Percentiles rank a stretch among this genome's conserved stretches.
These are phyloP conservation scores for Pseudogymnoascus sp. DNA, from an alignment of 2,329 filamentous ascomycete species.

Conservation along the genomic window DNA sequence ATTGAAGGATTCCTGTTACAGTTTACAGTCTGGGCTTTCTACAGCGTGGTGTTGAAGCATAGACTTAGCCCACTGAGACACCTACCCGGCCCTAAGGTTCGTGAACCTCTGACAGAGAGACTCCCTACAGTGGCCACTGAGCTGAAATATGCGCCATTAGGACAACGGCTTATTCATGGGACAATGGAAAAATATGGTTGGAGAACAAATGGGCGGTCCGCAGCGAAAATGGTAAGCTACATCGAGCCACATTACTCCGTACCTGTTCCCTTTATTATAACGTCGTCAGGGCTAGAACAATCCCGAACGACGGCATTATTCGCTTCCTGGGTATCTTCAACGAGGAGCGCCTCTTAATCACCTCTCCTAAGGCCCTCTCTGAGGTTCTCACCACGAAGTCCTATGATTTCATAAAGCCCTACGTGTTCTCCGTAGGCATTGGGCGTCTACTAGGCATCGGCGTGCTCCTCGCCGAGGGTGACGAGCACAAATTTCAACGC, in stretches of 20 bases:
- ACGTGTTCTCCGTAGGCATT: constrained; percentile 33
- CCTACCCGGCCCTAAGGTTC: constrained; percentile 43
- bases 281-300: constrained; percentile 41
- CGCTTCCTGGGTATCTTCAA: constrained; percentile 57
- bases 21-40: constrained; percentile 30
- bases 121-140: neutral
- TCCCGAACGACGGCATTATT: constrained; percentile 62
- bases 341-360: constrained; percentile 51
- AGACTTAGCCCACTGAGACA: constrained; percentile 48
- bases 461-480: constrained; percentile 76
- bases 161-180: constrained; percentile 36
- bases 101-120: constrained; percentile 16
- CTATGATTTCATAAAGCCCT: constrained; percentile 62
- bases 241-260: constrained; percentile 34
- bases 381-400: constrained; percentile 61
- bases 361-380: constrained; percentile 54
- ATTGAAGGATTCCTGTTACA: constrained; percentile 32
- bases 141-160: constrained; percentile 17
- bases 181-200: constrained; percentile 31
- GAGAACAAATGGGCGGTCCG: constrained; percentile 31
- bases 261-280: constrained; percentile 25
- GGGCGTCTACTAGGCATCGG: constrained; percentile 60
- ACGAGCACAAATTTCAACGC: constrained; percentile 75
- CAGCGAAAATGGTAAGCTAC: constrained; percentile 28
- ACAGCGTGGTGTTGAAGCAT: constrained; percentile 45